These are phyloP conservation scores for Leptographium lundbergii DNA, from an alignment of 2,329 filamentous ascomycete genomes.

Conservation along the genomic window DNA sequence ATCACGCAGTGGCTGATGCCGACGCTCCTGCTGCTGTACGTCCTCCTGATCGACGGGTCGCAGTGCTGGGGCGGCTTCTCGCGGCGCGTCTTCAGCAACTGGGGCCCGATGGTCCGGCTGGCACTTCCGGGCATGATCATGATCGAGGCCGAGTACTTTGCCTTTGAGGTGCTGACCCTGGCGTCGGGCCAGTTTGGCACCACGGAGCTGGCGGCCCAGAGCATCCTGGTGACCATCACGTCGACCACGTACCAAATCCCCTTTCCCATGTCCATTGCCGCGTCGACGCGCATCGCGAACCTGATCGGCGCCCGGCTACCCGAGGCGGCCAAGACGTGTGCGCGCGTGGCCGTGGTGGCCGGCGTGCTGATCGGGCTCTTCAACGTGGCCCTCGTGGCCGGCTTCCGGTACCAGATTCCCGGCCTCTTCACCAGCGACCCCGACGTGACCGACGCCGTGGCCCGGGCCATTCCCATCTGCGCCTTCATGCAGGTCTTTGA, in stretches of 20 bases:
- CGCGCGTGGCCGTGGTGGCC: constrained; percentile 58
- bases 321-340: constrained; percentile 65
- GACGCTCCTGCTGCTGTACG: constrained; percentile 59
- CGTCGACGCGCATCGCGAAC: constrained; percentile 81
- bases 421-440: constrained; percentile 64
- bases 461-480: constrained; percentile 62
- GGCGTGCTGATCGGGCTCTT: constrained; percentile 62
- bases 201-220: constrained; percentile 75
- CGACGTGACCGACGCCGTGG: constrained; percentile 56
- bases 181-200: constrained; percentile 68
- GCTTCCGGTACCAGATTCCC: constrained; percentile 61
- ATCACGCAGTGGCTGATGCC: constrained; percentile 67
- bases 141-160: constrained; percentile 87
- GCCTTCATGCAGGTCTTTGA: constrained; percentile 89
- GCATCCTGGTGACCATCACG: constrained; percentile 65
- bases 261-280: constrained; percentile 81
- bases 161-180: constrained; percentile 86
- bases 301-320: constrained; percentile 78
- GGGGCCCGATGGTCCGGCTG: constrained; percentile 74
- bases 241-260: constrained; percentile 82
- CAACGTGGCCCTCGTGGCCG: constrained; percentile 59
- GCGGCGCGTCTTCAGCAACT: constrained; percentile 57
- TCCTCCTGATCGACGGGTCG: constrained; percentile 55
- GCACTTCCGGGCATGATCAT: constrained; percentile 84
- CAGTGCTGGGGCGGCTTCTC: constrained; percentile 76